These are phyloP conservation scores for Penicillium desertorum DNA, from an alignment of 495 filamentous ascomycete genomes.

Conservation along the genomic window DNA sequence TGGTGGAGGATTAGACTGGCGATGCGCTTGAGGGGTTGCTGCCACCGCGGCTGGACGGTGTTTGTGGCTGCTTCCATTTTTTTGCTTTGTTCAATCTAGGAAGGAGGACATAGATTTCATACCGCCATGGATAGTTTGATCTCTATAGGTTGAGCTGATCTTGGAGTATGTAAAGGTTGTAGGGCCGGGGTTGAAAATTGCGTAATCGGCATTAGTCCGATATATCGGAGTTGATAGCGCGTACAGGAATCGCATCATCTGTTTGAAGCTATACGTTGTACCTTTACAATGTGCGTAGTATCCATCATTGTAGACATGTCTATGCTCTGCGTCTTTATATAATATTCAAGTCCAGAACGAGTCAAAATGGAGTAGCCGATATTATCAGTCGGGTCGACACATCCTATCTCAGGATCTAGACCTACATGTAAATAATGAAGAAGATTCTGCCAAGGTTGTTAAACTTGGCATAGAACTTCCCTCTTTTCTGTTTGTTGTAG, in stretches of 20 bases:
- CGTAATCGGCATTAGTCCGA: slow-evolving; percentile 28
- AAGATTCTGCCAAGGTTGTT: too few relatives aligned
- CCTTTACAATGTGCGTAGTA: not conserved
- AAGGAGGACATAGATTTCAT: not conserved
- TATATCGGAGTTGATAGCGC: slow-evolving; percentile 16
- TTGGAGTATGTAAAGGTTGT: slow-evolving; percentile 5
- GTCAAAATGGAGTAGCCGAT: slow-evolving; percentile 30
- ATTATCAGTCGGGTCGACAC: slow-evolving; percentile 12
- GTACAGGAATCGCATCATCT: not conserved
- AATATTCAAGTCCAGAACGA: slow-evolving; percentile 7
- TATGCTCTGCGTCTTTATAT: not conserved
- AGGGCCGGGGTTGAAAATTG: slow-evolving; percentile 11
- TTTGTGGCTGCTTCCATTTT: slow-evolving; percentile 18
- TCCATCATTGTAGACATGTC: not conserved
- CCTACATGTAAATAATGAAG: too few relatives aligned
- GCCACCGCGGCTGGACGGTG: slow-evolving; percentile 8
- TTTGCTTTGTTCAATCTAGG: not conserved
- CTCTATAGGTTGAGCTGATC: not conserved
- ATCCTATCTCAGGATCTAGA: too few relatives aligned
- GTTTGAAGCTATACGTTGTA: not conserved
- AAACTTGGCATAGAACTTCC: too few relatives aligned
- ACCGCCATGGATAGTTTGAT: not conserved
- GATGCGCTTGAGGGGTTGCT: slow-evolving; percentile 20
- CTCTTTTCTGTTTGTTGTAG: too few relatives aligned
- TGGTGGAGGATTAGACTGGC: slow-evolving; percentile 48